These are phyloP conservation scores for Pedinophyceae sp. DNA, from an alignment of 139 green algal genomes.

Conservation along the genomic window DNA sequence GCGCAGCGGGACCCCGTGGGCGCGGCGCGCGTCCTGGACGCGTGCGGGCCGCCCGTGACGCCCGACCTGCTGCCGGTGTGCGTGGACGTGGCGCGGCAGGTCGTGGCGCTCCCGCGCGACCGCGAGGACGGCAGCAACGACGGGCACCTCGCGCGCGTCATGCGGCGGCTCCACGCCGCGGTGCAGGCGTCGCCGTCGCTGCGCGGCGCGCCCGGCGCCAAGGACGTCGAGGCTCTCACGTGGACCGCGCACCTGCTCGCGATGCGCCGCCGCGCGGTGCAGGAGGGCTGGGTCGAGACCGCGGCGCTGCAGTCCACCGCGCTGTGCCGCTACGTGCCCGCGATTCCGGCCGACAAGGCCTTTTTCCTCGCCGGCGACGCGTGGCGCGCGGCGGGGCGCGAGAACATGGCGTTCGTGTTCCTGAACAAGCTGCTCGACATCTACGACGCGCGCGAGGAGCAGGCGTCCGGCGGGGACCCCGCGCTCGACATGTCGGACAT, in stretches of 20 bases:
- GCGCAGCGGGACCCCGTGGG: conserved; percentile 15
- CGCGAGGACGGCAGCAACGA: conserved; percentile 43
- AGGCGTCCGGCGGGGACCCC: conserved; percentile 16
- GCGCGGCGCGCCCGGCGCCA: conserved; percentile 16
- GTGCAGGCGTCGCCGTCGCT: conserved; percentile 17
- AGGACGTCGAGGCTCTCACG: conserved; percentile 10
- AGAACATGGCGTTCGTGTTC: conserved; percentile 67
- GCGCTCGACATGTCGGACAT: conserved; percentile 58
- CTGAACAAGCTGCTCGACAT: conserved; percentile 74
- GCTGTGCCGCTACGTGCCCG: conserved; percentile 40
- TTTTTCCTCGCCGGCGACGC: conserved; percentile 44
- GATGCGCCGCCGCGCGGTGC: too few species aligned
- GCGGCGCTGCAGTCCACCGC: conserved; percentile 42
- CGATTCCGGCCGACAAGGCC: conserved; percentile 55
- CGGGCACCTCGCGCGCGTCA: conserved; percentile 28
- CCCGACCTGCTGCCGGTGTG: not conserved
- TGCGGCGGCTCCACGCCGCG: too few species aligned
- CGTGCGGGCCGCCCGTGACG: not conserved
- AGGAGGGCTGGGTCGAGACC: conserved; percentile 28
- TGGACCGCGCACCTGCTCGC: not conserved
- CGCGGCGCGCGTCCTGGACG: conserved; percentile 3
- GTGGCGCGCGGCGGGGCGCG: conserved; percentile 18
- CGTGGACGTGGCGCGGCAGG: conserved; percentile 19
- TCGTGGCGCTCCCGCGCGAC: conserved; percentile 12
- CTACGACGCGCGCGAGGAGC: conserved; percentile 62